phyloP scores from a whole-genome alignment of 331 rosid species.

The Spiraea crenata region DNA sequence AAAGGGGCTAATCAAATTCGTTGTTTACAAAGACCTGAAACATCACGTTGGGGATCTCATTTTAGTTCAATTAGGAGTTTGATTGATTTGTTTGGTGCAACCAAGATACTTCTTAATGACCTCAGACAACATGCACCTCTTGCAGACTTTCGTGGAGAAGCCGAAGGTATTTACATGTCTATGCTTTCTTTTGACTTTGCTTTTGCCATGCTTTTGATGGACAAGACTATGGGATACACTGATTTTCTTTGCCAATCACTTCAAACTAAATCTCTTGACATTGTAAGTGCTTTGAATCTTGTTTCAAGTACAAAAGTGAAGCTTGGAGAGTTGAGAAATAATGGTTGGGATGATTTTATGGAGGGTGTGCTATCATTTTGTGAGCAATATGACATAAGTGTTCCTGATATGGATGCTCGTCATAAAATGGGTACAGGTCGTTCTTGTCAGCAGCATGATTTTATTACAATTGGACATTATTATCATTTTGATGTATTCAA shows the following conservation, averaged over 20 bases:
- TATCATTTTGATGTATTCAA: not conserved
- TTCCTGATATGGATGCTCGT: not conserved
- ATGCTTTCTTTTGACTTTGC: not conserved
- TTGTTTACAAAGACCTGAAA: not conserved
- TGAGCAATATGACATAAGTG: not conserved
- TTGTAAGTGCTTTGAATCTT: not conserved
- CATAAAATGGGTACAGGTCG: not conserved
- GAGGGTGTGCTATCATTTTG: not conserved
- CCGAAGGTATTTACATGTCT: not conserved
- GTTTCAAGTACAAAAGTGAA: not conserved
- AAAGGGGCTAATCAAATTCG: not conserved
- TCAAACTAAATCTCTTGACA: not conserved
- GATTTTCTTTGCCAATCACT: not conserved
- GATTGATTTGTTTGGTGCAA: not conserved
- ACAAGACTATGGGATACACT: not conserved
- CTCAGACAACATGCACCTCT: no score
- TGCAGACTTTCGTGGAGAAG: not conserved
- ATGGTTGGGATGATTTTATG: not conserved
- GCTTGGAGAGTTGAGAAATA: not conserved
- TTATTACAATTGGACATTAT: not conserved
- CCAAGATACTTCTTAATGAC: no score
- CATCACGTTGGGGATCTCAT: not conserved
- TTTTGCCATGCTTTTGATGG: not conserved
- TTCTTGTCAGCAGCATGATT: not conserved
- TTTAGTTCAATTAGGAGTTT: not conserved